Conservation (phyloP, 2,329 filamentous ascomycete genomes). For the Blastomyces percursus region DNA sequence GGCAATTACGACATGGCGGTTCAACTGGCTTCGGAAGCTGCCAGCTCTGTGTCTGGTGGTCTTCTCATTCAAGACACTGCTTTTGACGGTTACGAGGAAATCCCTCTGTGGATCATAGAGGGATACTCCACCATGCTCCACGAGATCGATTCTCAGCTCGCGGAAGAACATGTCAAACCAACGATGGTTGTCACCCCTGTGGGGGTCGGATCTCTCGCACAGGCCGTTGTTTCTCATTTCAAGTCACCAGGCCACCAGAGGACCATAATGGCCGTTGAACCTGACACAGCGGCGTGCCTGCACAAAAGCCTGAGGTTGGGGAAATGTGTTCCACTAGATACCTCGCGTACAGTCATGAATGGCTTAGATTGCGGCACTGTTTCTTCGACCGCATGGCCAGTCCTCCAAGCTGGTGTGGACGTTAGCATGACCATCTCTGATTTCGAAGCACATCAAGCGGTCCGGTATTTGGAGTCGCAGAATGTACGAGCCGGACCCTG, state of each 20-base stretch:
- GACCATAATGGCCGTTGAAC: conserved; percentile 57
- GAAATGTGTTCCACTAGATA: conserved; percentile 41
- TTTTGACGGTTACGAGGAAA: conserved; percentile 54
- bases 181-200: conserved; percentile 52
- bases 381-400: conserved; percentile 53
- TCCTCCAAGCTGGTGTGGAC: conserved; percentile 49
- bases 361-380: conserved; percentile 64
- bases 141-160: conserved; percentile 55
- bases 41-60: conserved; percentile 26
- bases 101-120: conserved; percentile 65
- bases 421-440: conserved; percentile 52
- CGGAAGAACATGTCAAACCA: conserved; percentile 25
- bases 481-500: conserved; percentile 50
- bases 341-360: conserved; percentile 57
- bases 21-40: conserved; percentile 35
- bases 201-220: conserved; percentile 62
- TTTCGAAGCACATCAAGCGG: conserved; percentile 49
- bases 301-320: conserved; percentile 40
- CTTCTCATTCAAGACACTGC: conserved; percentile 60
- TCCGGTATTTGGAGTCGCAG: conserved; percentile 41
- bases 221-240: conserved; percentile 56
- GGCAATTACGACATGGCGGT: conserved; percentile 57
- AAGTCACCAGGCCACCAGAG: conserved; percentile 36
- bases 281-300: conserved; percentile 50
- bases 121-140: conserved; percentile 63